A percentile compares a stretch with the other conserved stretches of the same genome.
Conservation (phyloP, 2,329 filamentous ascomycete genomes). For the Lithohypha guttulata region DNA sequence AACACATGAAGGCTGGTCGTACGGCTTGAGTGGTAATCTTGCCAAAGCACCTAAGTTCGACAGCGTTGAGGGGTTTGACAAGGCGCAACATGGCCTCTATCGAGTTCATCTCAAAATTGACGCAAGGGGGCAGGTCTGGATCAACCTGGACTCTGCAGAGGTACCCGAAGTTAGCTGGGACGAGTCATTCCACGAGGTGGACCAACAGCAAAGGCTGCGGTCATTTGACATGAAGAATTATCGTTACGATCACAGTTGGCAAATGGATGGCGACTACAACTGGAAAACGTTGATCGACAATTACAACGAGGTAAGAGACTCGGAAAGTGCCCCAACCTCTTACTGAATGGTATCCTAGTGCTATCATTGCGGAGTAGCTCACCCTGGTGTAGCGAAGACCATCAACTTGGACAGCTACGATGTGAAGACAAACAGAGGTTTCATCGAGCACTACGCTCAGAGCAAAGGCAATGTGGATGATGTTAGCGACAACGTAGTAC, state of each 20-base stretch:
- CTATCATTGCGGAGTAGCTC: conserved; percentile 43
- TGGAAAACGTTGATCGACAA: conserved; percentile 53
- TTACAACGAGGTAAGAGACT: conserved; percentile 47
- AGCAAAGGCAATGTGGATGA: not conserved
- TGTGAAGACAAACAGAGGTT: conserved; percentile 8
- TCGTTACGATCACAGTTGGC: conserved; percentile 46
- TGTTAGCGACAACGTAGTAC: conserved; percentile 10
- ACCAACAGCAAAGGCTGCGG: conserved; percentile 28
- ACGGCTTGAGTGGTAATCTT: conserved; percentile 46
- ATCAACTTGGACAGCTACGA: conserved; percentile 12
- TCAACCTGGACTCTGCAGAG: conserved; percentile 43
- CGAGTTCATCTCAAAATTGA: conserved; percentile 19
- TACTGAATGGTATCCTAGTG: conserved; percentile 48
- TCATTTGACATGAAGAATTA: conserved; percentile 44
- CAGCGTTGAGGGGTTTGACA: conserved; percentile 47
- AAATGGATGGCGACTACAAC: conserved; percentile 47
- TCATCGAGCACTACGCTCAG: conserved; percentile 9
- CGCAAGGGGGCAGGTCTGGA: conserved; percentile 40
- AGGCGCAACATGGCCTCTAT: conserved; percentile 45
- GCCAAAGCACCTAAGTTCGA: conserved; percentile 51
- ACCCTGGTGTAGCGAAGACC: conserved; percentile 11
- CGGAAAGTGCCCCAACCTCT: conserved; percentile 25
- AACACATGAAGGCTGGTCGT: conserved; percentile 38
- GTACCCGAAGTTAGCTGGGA: conserved; percentile 35
- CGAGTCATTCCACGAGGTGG: conserved; percentile 18